Base-by-base conservation (phyloP, 2,329 filamentous ascomycete species). In the Pestalotiopsis sp. region DNA sequence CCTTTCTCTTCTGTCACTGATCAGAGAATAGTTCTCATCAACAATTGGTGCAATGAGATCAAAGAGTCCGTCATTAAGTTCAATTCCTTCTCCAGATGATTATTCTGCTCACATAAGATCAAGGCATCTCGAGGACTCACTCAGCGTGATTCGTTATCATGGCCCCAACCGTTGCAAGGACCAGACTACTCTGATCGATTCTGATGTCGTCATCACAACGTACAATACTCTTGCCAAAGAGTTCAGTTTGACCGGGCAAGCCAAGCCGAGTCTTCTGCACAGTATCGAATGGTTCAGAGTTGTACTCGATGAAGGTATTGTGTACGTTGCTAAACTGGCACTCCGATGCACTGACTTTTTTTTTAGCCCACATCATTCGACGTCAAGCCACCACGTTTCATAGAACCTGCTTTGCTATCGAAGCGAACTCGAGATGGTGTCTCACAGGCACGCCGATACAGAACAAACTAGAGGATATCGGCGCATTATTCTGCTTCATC, bases 391-490 rank as follows among this genome's bases (percentile, higher is more conserved):
- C 84, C 1, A 78, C 76, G 0, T 78, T 84, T 10, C 79, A 84
- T 68, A 78, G 77, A 1, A 79, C 83, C 0, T 82, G 83, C 3
- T 71, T 74, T 24, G 75, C 79, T 0, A 75, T 89, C 0, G 66
- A 72, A 1, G 81, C 85, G 0, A 75, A 77, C 2, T 81, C 79
- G 0, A 78, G 86, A 9, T 88, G 86, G 85, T 86, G 84, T 69
- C 76, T 87, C 0, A 84, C 83, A 0, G 85, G 84, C 0, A 87
- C 85, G 0, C 86, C 85, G 0, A 83, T 88, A 26, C 86, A 88
- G 67, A 88, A 88, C 69, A 77, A 76, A 1, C 76, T 88, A 0
- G 81, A 83, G 6, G 86, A 88, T 62, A 79, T 88, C 3, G 85
- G 83, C 0, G 79, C 85, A 0, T 75, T 88, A 0, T 79, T 87